Base-by-base conservation (phyloP, 2,329 filamentous ascomycete genomes). In the Scortechinia acanthostroma region DNA sequence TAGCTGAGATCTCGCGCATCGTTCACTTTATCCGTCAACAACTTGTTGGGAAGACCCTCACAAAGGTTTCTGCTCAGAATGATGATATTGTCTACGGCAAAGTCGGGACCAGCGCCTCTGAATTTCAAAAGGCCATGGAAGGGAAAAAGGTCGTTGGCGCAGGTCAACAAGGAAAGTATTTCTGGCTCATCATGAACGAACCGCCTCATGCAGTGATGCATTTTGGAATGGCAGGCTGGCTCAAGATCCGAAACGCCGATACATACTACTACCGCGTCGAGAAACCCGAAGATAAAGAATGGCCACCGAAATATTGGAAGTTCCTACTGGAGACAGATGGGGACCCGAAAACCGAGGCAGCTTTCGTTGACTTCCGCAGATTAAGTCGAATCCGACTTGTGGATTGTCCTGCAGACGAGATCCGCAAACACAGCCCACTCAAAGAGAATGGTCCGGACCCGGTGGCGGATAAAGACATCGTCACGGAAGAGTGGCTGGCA, bases 361-460 rank as follows among this genome's bases (percentile, higher is more conserved):
- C 80, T 0, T 83, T 83, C 56, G 71, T 81, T 19, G 80, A 84
- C 54, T 58, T 71, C 28, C 67, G 80, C 50, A 59, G 80, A 44
- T 58, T 84, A 35, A 73, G 63, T 25, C 64, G 80, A 42, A 73
- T 83, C 43, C 64, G 78, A 22, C 58, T 84, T 42, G 69, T 84
- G 5, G 73, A 84, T 55, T 81, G 71, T 46, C 68, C 70, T 17
- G 78, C 65, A 1, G 69, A 73, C 2, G 66, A 81, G 22, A 79
- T 84, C 53, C 64, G 80, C 45, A 68, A 76, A 13, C 61, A 71
- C 20, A 71, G 66, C 2, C 80, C 80, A 3, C 58, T 84, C 28
- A 80, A 78, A 49, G 77, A 83, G 55, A 83, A 83, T 51, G 80
- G 80, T 0, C 80, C 80, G 1, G 80, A 84, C 61, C 80, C 80